phyloP scores from a whole-genome alignment of 257 asterid genomes.

The Verbena officinalis region DNA sequence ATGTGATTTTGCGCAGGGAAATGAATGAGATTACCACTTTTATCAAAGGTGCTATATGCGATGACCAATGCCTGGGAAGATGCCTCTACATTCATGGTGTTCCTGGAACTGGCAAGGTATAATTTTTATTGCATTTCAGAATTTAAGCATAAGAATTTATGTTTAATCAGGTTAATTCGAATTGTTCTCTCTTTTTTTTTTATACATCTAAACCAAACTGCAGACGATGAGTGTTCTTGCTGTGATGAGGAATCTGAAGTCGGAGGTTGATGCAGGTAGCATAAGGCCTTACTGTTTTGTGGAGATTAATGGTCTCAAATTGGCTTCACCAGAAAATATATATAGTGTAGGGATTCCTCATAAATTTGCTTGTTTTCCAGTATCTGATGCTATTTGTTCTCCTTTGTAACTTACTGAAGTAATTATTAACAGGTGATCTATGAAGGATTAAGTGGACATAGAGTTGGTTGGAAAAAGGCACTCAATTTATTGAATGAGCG shows the following conservation, averaged over 20 bases:
- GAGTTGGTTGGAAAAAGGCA: slow-evolving; percentile 96
- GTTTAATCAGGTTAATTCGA: slow-evolving; percentile 8
- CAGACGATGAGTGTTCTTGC: slow-evolving; percentile 97
- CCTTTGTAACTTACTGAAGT: slow-evolving; percentile 20
- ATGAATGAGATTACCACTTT: slow-evolving; percentile 84
- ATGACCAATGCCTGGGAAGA: slow-evolving; percentile 89
- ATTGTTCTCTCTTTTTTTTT: slow-evolving; percentile 27
- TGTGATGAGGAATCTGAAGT: slow-evolving; percentile 76
- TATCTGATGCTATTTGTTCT: neutral
- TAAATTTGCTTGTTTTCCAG: slow-evolving; percentile 19
- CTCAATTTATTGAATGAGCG: slow-evolving; percentile 76
- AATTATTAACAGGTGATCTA: slow-evolving; percentile 78
- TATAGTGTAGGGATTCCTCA: slow-evolving; percentile 61
- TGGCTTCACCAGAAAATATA: slow-evolving; percentile 91
- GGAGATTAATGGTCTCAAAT: slow-evolving; percentile 93
- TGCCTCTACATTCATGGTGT: slow-evolving; percentile 97
- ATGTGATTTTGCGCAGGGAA: slow-evolving; percentile 58
- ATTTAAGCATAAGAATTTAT: slow-evolving; percentile 9
- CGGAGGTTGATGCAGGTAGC: slow-evolving; percentile 85
- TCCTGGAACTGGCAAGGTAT: slow-evolving; percentile 99
- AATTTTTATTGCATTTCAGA: slow-evolving; percentile 5
- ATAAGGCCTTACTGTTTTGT: slow-evolving; percentile 83
- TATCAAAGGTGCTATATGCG: slow-evolving; percentile 88
- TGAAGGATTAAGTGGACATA: slow-evolving; percentile 86
- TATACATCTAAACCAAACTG: slow-evolving; percentile 35